Evolutionary conservation across 2,329 filamentous ascomycete species (phyloP).

Genomic region (Pezicula radicicola): DNA sequence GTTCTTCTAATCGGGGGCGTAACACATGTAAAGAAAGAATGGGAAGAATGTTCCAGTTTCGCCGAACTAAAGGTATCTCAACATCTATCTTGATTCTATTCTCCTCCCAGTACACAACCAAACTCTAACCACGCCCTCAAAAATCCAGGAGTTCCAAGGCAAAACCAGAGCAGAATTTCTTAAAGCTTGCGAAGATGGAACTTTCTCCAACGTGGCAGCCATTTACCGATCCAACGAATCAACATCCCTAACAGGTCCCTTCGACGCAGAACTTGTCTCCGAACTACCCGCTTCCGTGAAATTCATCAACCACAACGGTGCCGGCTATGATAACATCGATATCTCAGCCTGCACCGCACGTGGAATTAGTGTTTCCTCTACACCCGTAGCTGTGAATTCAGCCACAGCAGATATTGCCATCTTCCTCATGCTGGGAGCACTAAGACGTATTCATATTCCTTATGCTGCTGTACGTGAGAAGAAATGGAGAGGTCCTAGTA

Average conservation of each 20-base stretch:
- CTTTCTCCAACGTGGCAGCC: conserved; percentile 59
- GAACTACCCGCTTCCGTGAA: conserved; percentile 47
- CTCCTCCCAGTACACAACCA: not conserved
- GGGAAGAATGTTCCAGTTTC: conserved; percentile 20
- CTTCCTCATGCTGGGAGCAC: conserved; percentile 75
- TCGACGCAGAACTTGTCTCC: conserved; percentile 66
- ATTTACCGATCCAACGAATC: conserved; percentile 71
- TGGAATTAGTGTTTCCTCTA: conserved; percentile 69
- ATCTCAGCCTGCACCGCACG: conserved; percentile 61
- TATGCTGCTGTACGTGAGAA: conserved; percentile 54
- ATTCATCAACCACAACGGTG: conserved; percentile 62
- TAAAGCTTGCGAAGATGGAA: conserved; percentile 59
- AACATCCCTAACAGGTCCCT: conserved; percentile 57
- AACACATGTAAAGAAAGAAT: conserved; percentile 21
- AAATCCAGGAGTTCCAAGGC: conserved; percentile 29
- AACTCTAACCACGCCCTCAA: not conserved
- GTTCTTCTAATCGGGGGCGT: conserved; percentile 22
- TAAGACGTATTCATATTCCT: conserved; percentile 64
- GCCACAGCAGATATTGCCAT: conserved; percentile 77
- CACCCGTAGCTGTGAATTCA: conserved; percentile 72
- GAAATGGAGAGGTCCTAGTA: conserved; percentile 55
- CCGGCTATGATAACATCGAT: conserved; percentile 82
- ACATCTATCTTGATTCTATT: not conserved
- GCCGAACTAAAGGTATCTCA: conserved; percentile 18
- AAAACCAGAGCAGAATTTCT: conserved; percentile 64